Evolutionary conservation across 2,329 filamentous ascomycete genomes (phyloP).

Genomic region (Xylaria sp.): DNA sequence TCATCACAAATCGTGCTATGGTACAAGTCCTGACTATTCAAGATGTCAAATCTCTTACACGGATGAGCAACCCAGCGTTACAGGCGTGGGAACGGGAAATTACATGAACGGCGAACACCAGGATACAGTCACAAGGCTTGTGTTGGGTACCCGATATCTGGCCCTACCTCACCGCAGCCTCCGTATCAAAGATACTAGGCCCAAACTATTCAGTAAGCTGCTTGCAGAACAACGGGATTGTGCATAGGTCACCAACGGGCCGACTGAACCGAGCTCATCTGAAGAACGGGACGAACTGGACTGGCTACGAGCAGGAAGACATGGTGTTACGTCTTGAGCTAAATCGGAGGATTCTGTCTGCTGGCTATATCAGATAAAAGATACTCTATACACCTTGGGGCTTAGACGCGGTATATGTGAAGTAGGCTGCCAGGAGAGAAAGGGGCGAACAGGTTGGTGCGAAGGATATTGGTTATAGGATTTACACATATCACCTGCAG

Average conservation of each 20-base stretch:
- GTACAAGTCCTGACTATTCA: neutral
- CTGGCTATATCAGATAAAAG: neutral
- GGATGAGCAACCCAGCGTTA: constrained; percentile 7
- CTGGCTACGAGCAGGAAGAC: constrained; percentile 2
- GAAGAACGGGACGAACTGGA: neutral
- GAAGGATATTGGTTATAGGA: neutral
- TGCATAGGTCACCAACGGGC: neutral
- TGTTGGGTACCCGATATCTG: neutral
- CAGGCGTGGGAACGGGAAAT: constrained; percentile 26
- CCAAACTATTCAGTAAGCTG: neutral
- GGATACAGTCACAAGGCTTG: constrained; percentile 1
- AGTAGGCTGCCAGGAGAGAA: neutral
- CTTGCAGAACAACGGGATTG: neutral
- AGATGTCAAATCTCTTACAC: constrained; percentile 3
- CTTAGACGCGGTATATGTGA: neutral
- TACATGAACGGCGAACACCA: constrained; percentile 10
- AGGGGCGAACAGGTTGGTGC: too few species aligned
- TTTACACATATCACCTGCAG: too few species aligned
- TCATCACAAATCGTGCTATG: neutral
- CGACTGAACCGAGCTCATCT: neutral
- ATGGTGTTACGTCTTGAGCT: neutral
- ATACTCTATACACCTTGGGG: neutral
- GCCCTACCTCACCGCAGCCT: neutral
- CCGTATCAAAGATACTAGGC: neutral
- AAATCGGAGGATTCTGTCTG: neutral